phyloP scores from a whole-genome alignment of 495 filamentous ascomycete species.

The Penicillium verhagenii region DNA sequence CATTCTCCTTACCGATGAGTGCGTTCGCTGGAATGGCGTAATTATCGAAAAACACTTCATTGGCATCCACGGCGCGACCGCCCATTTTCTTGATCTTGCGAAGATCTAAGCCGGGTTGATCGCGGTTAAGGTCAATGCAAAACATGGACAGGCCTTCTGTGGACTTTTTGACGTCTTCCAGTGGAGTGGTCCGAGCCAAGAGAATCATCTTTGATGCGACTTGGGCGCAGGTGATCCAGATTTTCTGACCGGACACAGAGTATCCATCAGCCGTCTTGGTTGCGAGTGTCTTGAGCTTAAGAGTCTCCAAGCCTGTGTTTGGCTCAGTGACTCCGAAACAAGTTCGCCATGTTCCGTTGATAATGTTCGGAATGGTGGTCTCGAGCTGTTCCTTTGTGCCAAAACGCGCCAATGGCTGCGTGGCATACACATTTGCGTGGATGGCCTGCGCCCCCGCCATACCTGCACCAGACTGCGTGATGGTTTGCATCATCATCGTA shows the following conservation, averaged over 20 bases:
- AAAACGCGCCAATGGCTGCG: constrained; percentile 71
- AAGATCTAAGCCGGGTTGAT: constrained; percentile 56
- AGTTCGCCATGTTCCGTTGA: constrained; percentile 63
- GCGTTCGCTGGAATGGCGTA: constrained; percentile 60
- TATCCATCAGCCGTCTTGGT: constrained; percentile 52
- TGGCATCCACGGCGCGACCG: constrained; percentile 73
- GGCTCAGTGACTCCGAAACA: constrained; percentile 70
- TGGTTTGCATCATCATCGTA: constrained; percentile 83
- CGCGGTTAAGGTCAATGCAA: constrained; percentile 68
- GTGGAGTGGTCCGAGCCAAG: constrained; percentile 68
- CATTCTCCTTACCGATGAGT: constrained; percentile 65
- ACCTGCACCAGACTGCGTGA: constrained; percentile 72
- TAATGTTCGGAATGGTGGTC: constrained; percentile 64
- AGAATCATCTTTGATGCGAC: constrained; percentile 76
- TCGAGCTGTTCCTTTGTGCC: constrained; percentile 59
- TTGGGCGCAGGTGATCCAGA: constrained; percentile 80
- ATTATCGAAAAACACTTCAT: constrained; percentile 80
- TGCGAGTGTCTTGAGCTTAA: constrained; percentile 63
- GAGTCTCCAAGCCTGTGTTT: constrained; percentile 73
- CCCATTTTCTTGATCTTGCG: constrained; percentile 81
- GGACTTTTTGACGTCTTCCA: constrained; percentile 62
- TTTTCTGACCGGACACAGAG: constrained; percentile 71
- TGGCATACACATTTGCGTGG: constrained; percentile 77
- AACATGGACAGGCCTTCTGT: constrained; percentile 73
- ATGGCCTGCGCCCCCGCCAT: constrained; percentile 77